Conservation (phyloP, 208 protist genomes). For the Acanthamoeba rhysodes region DNA sequence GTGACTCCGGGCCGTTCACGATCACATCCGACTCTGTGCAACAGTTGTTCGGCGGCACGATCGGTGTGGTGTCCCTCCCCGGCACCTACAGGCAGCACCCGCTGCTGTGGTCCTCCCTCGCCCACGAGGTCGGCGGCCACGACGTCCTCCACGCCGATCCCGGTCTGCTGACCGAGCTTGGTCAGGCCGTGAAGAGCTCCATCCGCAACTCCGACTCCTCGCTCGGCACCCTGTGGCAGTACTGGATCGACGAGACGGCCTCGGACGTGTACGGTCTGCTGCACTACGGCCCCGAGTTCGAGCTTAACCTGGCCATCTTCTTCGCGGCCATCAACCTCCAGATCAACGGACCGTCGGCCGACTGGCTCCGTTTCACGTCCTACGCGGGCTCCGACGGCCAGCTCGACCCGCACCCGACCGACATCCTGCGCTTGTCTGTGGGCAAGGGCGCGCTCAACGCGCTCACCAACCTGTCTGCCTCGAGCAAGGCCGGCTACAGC, state of each 20-base stretch:
- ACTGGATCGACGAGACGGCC: constrained; percentile 40
- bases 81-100: background rate
- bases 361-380: constrained; percentile 4
- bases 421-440: background rate
- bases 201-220: background rate
- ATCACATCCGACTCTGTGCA: background rate
- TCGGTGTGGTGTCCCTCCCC: background rate
- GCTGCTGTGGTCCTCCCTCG: background rate
- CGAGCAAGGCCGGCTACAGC: background rate
- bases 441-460: background rate
- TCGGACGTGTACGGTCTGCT: constrained; percentile 12
- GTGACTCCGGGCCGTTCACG: background rate
- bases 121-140: constrained; percentile 4
- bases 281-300: constrained; percentile 22
- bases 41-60: background rate
- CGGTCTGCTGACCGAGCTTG: background rate
- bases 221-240: background rate
- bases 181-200: background rate
- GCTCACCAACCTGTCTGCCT: background rate
- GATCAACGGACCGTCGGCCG: background rate
- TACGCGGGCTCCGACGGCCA: background rate
- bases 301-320: constrained; percentile 30
- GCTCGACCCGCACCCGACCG: constrained; percentile 5
- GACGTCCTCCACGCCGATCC: constrained; percentile 16
- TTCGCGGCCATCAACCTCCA: constrained; percentile 18